phyloP scores from a whole-genome alignment of 2,329 filamentous ascomycete genomes.

The Trichoderma breve region DNA sequence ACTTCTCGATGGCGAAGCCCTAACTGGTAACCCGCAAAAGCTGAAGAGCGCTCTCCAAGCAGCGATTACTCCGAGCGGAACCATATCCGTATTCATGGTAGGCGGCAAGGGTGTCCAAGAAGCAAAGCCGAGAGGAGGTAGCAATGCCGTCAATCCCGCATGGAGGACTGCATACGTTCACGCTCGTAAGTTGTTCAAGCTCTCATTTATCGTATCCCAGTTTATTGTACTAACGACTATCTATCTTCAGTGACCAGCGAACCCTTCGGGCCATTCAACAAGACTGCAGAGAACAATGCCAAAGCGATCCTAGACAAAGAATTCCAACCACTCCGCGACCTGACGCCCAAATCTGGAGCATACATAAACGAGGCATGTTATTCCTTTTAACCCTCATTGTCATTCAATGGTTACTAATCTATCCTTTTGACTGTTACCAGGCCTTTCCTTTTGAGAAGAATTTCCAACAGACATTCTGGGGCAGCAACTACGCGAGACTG shows the following conservation, averaged over 20 bases:
- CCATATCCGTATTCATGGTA: constrained; percentile 40
- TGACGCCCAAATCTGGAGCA: constrained; percentile 42
- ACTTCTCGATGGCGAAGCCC: constrained; percentile 39
- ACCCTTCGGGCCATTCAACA: constrained; percentile 34
- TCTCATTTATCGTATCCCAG: fast-evolving
- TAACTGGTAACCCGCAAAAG: constrained; percentile 36
- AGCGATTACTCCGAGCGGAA: constrained; percentile 30
- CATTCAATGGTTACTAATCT: too few relatives aligned
- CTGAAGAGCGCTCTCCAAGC: constrained; percentile 39
- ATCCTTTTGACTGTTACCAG: too few relatives aligned
- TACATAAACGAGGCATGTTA: constrained; percentile 46
- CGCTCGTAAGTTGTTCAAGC: constrained; percentile 33
- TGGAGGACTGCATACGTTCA: constrained; percentile 49
- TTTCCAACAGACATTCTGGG: constrained; percentile 44
- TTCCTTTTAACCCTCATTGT: fast-evolving
- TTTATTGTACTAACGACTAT: neutral
- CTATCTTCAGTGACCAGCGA: constrained; percentile 28
- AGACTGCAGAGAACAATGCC: constrained; percentile 29
- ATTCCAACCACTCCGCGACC: constrained; percentile 37
- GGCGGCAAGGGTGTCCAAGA: constrained; percentile 45
- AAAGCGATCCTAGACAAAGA: constrained; percentile 28
- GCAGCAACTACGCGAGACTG: constrained; percentile 45
- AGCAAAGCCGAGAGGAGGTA: constrained; percentile 44
- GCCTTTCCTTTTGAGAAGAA: constrained; percentile 37
- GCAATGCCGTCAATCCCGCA: constrained; percentile 48